Evolutionary conservation across 371 early-diverging fungal species (phyloP), one percentile per base, ranked within the genome.

Genomic region (Massospora cicadina): DNA sequence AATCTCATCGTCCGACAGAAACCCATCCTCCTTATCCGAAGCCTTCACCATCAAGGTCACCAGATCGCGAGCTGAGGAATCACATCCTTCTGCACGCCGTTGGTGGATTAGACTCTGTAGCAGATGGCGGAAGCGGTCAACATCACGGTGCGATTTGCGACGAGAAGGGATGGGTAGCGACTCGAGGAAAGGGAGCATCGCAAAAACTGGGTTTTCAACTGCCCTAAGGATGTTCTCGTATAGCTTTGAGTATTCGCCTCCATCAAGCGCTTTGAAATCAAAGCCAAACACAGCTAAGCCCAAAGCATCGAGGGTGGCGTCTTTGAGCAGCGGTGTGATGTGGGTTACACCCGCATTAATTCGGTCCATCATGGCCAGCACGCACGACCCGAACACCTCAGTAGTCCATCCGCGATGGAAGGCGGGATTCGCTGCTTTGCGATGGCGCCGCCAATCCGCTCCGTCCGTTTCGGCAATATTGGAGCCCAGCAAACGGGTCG

Each of bases 1-100:
- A 13, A 68, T 27, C 26, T 67, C 69, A 10, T 63, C 64, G 57
- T 66, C 59, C 0, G 68, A 69, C 2, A 69, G 32, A 31, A 24
- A 64, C 1, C 17, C 27, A n/a, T 65, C 25, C 23, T 13, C 68
- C 66, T 17, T 68, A 69, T 54, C 54, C 24, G 54, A 55, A 10
- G 70, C 55, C 32, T 72, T 68, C 10, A 72, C 62, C 65, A 72
- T 65, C 58, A 70, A 31, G 2, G 69, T 70, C 33, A 70, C 58
- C n/a, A 72, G 58, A 54, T 72, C 72, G 17, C 33, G 65, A 7
- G 65, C 58, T 25, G 56, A 24, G 10, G 65, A 58, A 1, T 65
- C 58, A 21, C 27, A 17, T 1, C 21, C 61, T 13, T 60, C 65
- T 7, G 33, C 54, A 2, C 59, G 10, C 21, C 28, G n/a, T 0